A percentile compares a stretch with the other conserved stretches of the same genome.
phyloP scores from a whole-genome alignment of 2,329 filamentous ascomycete species.

The Pseudogymnoascus verrucosus region DNA sequence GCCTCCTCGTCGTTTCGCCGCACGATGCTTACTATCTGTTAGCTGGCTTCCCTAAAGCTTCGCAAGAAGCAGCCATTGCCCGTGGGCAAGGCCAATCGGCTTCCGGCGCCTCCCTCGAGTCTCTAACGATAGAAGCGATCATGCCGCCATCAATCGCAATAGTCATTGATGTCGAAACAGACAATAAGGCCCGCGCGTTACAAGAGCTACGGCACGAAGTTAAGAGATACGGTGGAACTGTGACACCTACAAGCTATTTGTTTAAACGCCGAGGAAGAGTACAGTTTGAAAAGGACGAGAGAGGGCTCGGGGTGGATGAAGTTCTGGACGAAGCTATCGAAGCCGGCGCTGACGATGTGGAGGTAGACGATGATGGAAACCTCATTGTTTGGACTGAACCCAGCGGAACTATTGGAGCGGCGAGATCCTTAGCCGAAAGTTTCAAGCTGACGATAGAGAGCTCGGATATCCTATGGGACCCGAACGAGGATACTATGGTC shows the following conservation, averaged over 20 bases:
- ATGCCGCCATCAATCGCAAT: conserved; percentile 68
- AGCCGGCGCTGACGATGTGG: conserved; percentile 69
- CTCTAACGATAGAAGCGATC: conserved; percentile 70
- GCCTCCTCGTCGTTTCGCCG: conserved; percentile 14
- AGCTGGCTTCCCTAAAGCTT: conserved; percentile 73
- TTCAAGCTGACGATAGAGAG: conserved; percentile 61
- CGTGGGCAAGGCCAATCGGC: conserved; percentile 78
- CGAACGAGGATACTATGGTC: conserved; percentile 71
- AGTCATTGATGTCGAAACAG: conserved; percentile 79
- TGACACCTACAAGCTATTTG: conserved; percentile 71
- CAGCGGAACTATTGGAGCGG: conserved; percentile 53
- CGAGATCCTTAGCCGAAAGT: conserved; percentile 53
- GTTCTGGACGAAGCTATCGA: conserved; percentile 77
- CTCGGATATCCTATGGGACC: conserved; percentile 76
- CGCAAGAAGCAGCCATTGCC: conserved; percentile 79
- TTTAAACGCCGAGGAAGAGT: conserved; percentile 76
- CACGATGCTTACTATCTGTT: conserved; percentile 17
- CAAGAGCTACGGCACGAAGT: conserved; percentile 65
- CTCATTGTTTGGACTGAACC: conserved; percentile 66
- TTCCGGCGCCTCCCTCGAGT: conserved; percentile 68
- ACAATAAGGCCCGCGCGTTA: conserved; percentile 66
- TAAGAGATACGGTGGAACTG: conserved; percentile 61
- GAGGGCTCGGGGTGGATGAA: conserved; percentile 49
- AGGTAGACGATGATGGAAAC: conserved; percentile 58
- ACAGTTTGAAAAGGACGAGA: conserved; percentile 54